Base-by-base conservation (phyloP, 768 basidiomycete species). In the Tulasnella sp. region DNA sequence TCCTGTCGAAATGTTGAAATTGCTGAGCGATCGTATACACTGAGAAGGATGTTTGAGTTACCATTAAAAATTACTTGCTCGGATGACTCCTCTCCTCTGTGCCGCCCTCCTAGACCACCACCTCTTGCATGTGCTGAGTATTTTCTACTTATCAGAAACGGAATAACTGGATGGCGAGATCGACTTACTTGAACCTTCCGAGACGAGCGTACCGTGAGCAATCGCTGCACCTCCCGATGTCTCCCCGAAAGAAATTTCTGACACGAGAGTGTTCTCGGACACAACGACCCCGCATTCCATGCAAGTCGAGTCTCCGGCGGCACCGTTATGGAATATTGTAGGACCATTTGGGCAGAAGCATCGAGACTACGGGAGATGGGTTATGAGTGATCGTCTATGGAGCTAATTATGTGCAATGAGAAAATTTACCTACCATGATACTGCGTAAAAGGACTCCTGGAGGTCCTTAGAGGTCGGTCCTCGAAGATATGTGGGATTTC, bases 221-320 rank as follows among this genome's bases (percentile, higher is more conserved):
- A 96, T 87, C 1, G 93, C 92, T 4, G 91, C 88, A 22, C 95
- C 95, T 25, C 76, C 74, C 9, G 83, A 76, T 3, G 85, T 84
- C 70, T 99, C 95, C n/a, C 90, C 89, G 58, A 99, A 99, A 1
- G 81, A 79, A 49, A 99, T 78, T 63, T 99, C 95, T 56, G 82
- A 85, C 8, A 96, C 88, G 54, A 98, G 90, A 2, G 83, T 78
- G 61, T 89, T 91, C 65, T 95, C 88, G 66, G 93, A 89, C 8
- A 93, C 72, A 15, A 98, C 90, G 5, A 81, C 84, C 40, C 88
- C 89, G 59, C 92, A 96, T 58, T 75, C 70, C 1, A 83, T 75
- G 58, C 89, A 92, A 62, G 88, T 84, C 4, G 83, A 84, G 57
- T 85, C 85, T 7, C 87, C 87, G 4, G 84, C 83, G 10, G 84